These are phyloP conservation scores for Ogataea nonfermentans DNA, from an alignment of 805 yeast genomes.

Conservation along the genomic window DNA sequence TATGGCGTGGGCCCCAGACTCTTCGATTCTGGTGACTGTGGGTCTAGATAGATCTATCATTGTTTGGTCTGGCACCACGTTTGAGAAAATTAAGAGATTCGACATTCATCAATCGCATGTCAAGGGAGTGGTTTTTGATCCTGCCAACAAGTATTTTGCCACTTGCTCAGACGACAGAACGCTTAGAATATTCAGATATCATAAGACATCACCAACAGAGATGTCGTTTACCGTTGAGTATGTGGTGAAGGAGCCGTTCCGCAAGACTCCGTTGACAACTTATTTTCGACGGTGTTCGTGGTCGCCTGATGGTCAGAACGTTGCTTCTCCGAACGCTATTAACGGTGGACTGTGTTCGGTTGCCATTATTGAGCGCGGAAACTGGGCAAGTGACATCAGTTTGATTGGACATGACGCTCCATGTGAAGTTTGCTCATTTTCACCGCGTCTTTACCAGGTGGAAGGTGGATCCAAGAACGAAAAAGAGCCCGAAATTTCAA, in stretches of 20 bases:
- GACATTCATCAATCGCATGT: constrained; percentile 95
- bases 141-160: constrained; percentile 96
- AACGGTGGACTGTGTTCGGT: constrained; percentile 80
- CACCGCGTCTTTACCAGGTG: constrained; percentile 61
- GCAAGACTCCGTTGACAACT: constrained; percentile 85
- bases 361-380: constrained; percentile 71
- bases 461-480: constrained; percentile 13
- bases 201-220: constrained; percentile 61
- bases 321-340: constrained; percentile 83
- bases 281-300: constrained; percentile 84
- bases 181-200: constrained; percentile 81
- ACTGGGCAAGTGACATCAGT: constrained; percentile 73
- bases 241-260: constrained; percentile 79
- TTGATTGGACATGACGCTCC: constrained; percentile 84
- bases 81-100: constrained; percentile 83
- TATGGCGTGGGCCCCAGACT: constrained; percentile 97
- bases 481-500: constrained; percentile 38
- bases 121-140: constrained; percentile 95
- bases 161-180: constrained; percentile 96
- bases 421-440: constrained; percentile 74
- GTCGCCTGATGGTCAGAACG: constrained; percentile 89
- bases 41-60: constrained; percentile 92
- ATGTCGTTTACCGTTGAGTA: constrained; percentile 85
- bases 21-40: constrained; percentile 84
- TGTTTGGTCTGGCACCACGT: constrained; percentile 90